Evolutionary conservation across 257 asterid species (phyloP), one percentile per base, ranked within the genome.

Genomic region (Solanum medicagineum): DNA sequence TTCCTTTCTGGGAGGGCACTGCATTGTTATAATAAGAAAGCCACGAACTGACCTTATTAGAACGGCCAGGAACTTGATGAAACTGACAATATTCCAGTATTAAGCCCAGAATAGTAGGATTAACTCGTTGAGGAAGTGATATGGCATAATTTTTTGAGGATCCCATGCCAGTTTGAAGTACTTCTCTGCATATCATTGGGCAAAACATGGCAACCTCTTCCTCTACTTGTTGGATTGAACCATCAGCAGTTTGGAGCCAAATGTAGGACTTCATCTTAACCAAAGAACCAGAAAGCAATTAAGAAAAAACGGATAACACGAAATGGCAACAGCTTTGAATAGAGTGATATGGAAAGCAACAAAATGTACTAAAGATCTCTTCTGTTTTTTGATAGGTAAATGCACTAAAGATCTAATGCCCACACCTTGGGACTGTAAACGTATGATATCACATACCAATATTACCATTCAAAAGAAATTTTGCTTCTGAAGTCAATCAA

Each of bases 221-320:
- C 88, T 96, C 99, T 53, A 92, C 97, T 91, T 92, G 95, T 85
- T 93, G 97, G 89, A 92, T 89, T 75, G 98, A 91, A 85, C 92
- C 95, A 88, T 94, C 98, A 66, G 94, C 86, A 29, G 96, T 93
- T 90, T 94, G 94, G 90, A 96, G 94, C 99, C 99, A 96, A 81
- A 94, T 89, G 51, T 91, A 91, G 80, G 96, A 94, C 93, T 94
- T 94, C 93, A 94, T 90, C 94, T 77, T 24, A 51, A 77, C 44
- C 45, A 77, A 77, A 8, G 62, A 77, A 77, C 45, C 63, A 51
- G 24, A 51, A 70, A 26, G 81, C 15, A 49, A 24, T 77, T 77
- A 77, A 53, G 55, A 71, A 24, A 51, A 49, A 24, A 1, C 9
- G 2, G 82, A 51, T 26, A 77, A 26, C 40, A 26, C 16, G 4